These are phyloP conservation scores for Magnolia officinalis DNA, from an alignment of 164 flowering plant species.

Conservation along the genomic window DNA sequence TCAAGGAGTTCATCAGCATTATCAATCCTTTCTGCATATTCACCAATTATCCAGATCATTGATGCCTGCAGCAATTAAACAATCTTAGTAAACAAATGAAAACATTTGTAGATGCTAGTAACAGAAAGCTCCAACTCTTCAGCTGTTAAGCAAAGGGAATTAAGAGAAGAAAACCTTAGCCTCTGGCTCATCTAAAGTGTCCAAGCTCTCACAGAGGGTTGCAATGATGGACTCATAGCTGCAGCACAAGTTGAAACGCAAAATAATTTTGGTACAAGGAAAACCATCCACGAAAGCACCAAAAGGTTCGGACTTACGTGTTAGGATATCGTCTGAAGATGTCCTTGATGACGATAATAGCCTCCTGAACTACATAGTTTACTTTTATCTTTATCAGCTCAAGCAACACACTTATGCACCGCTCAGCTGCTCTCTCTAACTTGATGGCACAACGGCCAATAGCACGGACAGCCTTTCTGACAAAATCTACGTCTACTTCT, in stretches of 20 bases:
- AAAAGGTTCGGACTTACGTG: slow-evolving; percentile 51
- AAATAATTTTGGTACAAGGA: slow-evolving; percentile 6
- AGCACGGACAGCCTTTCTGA: slow-evolving; percentile 98
- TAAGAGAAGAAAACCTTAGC: slow-evolving; percentile 68
- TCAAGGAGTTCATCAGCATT: slow-evolving; percentile 99
- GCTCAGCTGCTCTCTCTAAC: slow-evolving; percentile 96
- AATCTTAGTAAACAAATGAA: neutral
- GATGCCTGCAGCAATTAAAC: slow-evolving; percentile 61
- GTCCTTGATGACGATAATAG: slow-evolving; percentile 96
- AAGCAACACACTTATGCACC: slow-evolving; percentile 96
- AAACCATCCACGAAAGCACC: slow-evolving; percentile 5
- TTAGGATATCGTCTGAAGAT: slow-evolving; percentile 98
- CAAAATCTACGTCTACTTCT: slow-evolving; percentile 99
- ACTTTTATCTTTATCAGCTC: slow-evolving; percentile 99
- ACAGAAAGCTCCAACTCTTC: neutral
- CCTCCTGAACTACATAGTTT: slow-evolving; percentile 98
- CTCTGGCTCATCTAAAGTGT: slow-evolving; percentile 97
- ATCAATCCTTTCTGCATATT: slow-evolving; percentile 98
- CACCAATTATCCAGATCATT: slow-evolving; percentile 99
- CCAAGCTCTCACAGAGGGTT: slow-evolving; percentile 97
- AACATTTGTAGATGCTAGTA: too few species aligned
- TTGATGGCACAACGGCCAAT: slow-evolving; percentile 99
- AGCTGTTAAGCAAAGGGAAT: neutral
- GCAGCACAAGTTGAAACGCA: slow-evolving; percentile 20
- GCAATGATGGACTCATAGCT: slow-evolving; percentile 99